phyloP scores from a whole-genome alignment of 441 rosid genomes.

The Mallotus repandus region DNA sequence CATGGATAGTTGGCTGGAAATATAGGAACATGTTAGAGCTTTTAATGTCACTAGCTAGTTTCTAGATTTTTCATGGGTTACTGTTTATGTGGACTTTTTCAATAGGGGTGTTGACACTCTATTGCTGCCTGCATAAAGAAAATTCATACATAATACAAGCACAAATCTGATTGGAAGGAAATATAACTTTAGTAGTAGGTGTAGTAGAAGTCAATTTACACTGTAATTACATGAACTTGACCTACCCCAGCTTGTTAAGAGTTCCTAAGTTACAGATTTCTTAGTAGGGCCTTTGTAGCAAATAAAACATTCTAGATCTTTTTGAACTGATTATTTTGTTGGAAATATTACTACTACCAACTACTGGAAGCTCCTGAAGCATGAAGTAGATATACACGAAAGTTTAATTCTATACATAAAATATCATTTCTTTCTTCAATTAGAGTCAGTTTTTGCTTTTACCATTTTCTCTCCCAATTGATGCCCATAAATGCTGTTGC shows the following conservation, averaged over 20 bases:
- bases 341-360: background rate
- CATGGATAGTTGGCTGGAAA: background rate
- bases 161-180: background rate
- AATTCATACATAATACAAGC: background rate
- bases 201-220: background rate
- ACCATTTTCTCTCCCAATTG: background rate
- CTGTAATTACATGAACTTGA: background rate
- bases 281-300: background rate
- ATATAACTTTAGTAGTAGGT: background rate
- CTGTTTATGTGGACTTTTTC: background rate
- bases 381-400: background rate
- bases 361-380: background rate
- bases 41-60: background rate
- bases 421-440: background rate
- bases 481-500: background rate
- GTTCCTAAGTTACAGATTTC: background rate
- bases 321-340: background rate
- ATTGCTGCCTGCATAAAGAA: background rate
- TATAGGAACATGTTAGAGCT: constrained; percentile 6
- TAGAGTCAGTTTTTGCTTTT: background rate
- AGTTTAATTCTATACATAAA: background rate
- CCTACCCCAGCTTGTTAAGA: background rate
- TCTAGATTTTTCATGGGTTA: background rate
- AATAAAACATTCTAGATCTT: background rate
- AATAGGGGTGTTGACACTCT: background rate